Evolutionary conservation across 1,284 basidiomycete genomes (phyloP).

Genomic region (Pseudozyma hubeiensis): DNA sequence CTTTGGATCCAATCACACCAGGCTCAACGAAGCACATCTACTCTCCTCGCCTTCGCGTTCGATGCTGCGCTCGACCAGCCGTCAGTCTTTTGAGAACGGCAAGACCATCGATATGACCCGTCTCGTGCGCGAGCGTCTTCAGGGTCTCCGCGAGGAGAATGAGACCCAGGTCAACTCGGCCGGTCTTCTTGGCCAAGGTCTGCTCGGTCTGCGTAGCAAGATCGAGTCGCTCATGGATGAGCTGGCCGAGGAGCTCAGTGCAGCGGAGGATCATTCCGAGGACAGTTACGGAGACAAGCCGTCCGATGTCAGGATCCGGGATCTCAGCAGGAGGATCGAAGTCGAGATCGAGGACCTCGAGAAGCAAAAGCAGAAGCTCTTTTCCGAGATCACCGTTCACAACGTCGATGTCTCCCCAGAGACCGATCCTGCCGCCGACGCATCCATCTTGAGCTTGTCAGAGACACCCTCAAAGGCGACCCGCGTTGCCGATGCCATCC

Average conservation of each 20-base stretch:
- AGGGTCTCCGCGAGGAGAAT: slow-evolving; percentile 47
- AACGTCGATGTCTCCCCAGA: slow-evolving; percentile 23
- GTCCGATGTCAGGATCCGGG: slow-evolving; percentile 29
- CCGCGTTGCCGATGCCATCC: slow-evolving; percentile 42
- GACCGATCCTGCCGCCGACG: slow-evolving; percentile 23
- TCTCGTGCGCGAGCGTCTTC: slow-evolving; percentile 40
- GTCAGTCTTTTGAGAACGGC: slow-evolving; percentile 24
- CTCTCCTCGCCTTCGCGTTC: slow-evolving; percentile 26
- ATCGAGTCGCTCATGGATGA: slow-evolving; percentile 62
- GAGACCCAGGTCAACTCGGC: slow-evolving; percentile 61
- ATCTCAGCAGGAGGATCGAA: slow-evolving; percentile 49
- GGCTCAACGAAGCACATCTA: slow-evolving; percentile 15
- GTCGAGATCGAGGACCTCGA: slow-evolving; percentile 57
- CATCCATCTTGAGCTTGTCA: slow-evolving; percentile 17
- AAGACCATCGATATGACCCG: slow-evolving; percentile 40
- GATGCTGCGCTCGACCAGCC: slow-evolving; percentile 7
- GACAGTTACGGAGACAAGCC: slow-evolving; percentile 18
- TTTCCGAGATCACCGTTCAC: slow-evolving; percentile 43
- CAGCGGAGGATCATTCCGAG: slow-evolving; percentile 40
- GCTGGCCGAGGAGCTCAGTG: slow-evolving; percentile 51
- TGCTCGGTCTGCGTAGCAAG: slow-evolving; percentile 55
- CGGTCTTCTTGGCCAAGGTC: slow-evolving; percentile 59
- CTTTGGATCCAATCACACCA: slow-evolving; percentile 26
- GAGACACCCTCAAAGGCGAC: slow-evolving; percentile 47
- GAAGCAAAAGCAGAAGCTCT: slow-evolving; percentile 45